These are phyloP conservation scores for Botrytis paeoniae DNA, from an alignment of 2,329 filamentous ascomycete genomes.

Conservation along the genomic window DNA sequence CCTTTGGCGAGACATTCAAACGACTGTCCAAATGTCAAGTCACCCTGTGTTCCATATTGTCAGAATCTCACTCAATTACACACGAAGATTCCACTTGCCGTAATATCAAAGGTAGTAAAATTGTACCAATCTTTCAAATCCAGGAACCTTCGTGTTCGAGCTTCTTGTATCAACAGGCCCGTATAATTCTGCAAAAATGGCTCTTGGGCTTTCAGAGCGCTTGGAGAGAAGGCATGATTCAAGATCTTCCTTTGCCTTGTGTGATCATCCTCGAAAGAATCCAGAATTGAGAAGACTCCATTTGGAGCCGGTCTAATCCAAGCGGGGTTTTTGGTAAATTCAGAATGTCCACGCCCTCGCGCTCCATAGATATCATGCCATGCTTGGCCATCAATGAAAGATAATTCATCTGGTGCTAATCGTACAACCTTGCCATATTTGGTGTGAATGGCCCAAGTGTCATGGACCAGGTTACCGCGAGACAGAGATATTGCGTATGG, in stretches of 20 bases:
- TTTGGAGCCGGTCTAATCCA: background rate
- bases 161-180: conserved; percentile 10
- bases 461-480: background rate
- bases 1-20: background rate
- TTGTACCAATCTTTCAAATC: conserved; percentile 29
- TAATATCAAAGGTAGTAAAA: conserved; percentile 24
- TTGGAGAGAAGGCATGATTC: conserved; percentile 35
- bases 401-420: background rate
- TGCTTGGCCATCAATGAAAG: background rate
- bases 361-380: background rate
- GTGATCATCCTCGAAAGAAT: conserved; percentile 25
- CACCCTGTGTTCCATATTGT: background rate
- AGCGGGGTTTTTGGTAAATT: background rate
- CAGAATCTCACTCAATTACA: background rate
- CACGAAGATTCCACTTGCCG: conserved; percentile 21
- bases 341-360: background rate
- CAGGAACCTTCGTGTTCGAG: conserved; percentile 3
- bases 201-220: conserved; percentile 35
- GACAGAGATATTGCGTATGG: background rate
- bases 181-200: conserved; percentile 27
- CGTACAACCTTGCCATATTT: background rate
- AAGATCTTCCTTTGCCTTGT: conserved; percentile 31
- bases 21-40: background rate
- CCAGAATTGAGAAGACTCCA: background rate
- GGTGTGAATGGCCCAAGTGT: background rate